Base-by-base conservation (phyloP, 139 green algal species). In the Eudorina sp. region DNA sequence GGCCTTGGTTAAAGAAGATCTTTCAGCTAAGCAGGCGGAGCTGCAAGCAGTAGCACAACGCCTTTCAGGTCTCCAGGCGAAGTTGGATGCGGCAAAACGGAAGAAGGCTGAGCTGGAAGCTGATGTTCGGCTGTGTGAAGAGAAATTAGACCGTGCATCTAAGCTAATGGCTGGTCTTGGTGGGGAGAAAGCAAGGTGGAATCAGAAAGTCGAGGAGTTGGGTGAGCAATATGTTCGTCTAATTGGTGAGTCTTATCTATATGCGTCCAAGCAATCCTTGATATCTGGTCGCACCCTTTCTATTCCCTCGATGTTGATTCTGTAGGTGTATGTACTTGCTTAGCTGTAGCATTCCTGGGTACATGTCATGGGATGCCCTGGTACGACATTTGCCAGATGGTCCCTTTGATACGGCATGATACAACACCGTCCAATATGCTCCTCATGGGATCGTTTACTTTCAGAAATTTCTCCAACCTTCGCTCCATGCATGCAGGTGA, bases 131-230 rank as follows among this genome's bases (percentile, higher is more conserved):
- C 43, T 95, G 84, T 97, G 95, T 81, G 80, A 88, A 41, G 90
- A 94, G 62, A 97, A 97, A 84, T 92, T 97, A 36, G 92, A 95
- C 53, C 88, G 94, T 11, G 95, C 92, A 7, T 73, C 92, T 23
- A 96, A 96, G 90, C 91, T 97, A 36, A 96, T 97, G 70, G 92
- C 93, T 9, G 95, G 95, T 0, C 89, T 98, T 34, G 94, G 95
- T 11, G 95, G 96, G 2, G 95, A 98, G 88, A 98, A 97, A 89
- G 87, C 48, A 19, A 92, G 95, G 23, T 97, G 96, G 96, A 95
- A 84, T 4, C 58, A 90, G 38, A 93, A 93, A 14, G 95, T 93
- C 34, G 87, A 83, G 27, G 86, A 92, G 53, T 93, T 97, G 66
- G 70, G 58, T 21, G 60, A 90, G 41, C 85, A 94, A 38, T 96